Evolutionary conservation across 2,329 filamentous ascomycete species (phyloP).

Genomic region (Alternaria postmessia): DNA sequence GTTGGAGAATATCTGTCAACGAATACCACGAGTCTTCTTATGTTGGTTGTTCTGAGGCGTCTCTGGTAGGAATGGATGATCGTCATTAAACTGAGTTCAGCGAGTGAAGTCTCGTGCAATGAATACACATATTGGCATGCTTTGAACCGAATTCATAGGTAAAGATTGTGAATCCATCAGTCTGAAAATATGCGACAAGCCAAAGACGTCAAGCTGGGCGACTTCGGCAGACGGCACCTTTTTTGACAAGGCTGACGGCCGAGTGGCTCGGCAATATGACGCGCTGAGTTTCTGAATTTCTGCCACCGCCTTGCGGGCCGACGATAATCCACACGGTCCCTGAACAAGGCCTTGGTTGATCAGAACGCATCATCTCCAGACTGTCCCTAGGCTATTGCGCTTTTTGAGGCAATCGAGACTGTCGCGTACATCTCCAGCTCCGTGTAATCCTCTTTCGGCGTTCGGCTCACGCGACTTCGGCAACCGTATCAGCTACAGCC

Average conservation of each 20-base stretch:
- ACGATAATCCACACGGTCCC: conserved; percentile 13
- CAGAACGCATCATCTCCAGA: conserved; percentile 25
- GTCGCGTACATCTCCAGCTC: conserved; percentile 25
- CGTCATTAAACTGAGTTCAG: background rate
- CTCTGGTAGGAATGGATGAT: background rate
- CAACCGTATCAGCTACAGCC: conserved; percentile 33
- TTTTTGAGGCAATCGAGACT: conserved; percentile 28
- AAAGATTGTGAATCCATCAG: too few relatives aligned
- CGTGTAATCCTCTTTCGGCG: conserved; percentile 21
- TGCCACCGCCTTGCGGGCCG: conserved; percentile 23
- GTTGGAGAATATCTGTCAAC: background rate
- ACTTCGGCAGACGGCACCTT: background rate
- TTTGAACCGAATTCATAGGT: background rate
- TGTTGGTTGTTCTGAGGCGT: conserved; percentile 8
- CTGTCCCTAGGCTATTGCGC: conserved; percentile 12
- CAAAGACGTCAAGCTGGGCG: background rate
- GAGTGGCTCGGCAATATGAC: conserved; percentile 16
- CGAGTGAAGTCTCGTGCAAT: background rate
- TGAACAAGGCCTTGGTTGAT: conserved; percentile 24
- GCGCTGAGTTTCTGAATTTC: conserved; percentile 16
- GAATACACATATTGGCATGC: background rate
- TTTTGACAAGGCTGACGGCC: background rate
- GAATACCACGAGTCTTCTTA: conserved; percentile 13
- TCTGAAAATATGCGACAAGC: background rate
- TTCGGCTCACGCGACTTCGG: conserved; percentile 20